Percentiles rank a stretch among this genome's conserved stretches.
Evolutionary conservation across 306 rosid species (phyloP).

Genomic region (Canavalia gladiata): DNA sequence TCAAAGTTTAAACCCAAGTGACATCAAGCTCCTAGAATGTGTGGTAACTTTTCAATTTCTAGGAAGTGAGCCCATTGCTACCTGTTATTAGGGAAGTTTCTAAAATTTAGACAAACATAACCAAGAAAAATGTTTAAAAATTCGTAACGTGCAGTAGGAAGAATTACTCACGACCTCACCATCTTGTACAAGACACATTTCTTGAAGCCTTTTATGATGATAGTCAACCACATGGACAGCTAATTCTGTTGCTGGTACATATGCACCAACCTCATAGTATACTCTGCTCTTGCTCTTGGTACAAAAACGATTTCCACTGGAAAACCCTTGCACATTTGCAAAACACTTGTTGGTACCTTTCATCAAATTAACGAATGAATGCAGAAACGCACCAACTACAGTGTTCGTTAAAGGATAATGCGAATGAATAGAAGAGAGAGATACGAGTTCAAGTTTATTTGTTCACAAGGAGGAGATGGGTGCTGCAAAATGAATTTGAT

Average conservation of each 20-base stretch:
- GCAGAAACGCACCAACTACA: neutral
- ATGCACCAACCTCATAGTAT: conserved; percentile 62
- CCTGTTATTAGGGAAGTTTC: conserved; percentile 55
- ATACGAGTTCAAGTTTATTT: conserved; percentile 78
- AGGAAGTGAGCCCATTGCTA: too few relatives aligned
- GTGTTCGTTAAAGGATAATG: neutral
- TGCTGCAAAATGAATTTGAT: conserved; percentile 66
- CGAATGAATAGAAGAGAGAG: conserved; percentile 1
- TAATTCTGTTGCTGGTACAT: conserved; percentile 80
- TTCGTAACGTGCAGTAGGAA: conserved; percentile 41
- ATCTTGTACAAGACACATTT: conserved; percentile 87
- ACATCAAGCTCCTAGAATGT: too few relatives aligned
- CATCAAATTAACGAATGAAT: conserved; percentile 32
- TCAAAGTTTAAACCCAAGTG: too few relatives aligned
- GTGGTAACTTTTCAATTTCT: too few relatives aligned
- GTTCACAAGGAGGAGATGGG: conserved; percentile 77
- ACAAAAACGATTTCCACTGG: conserved; percentile 61
- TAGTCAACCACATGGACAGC: conserved; percentile 81
- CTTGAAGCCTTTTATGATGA: conserved; percentile 85
- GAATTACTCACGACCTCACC: conserved; percentile 83
- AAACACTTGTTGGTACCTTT: conserved; percentile 78
- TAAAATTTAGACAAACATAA: conserved; percentile 45
- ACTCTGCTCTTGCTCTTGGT: conserved; percentile 61
- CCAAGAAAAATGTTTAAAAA: conserved; percentile 45
- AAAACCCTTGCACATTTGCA: conserved; percentile 93